Percentiles rank a stretch among this genome's conserved stretches.
Evolutionary conservation across 805 yeast genomes (phyloP).

Genomic region (Wickerhamomyces mucosus): DNA sequence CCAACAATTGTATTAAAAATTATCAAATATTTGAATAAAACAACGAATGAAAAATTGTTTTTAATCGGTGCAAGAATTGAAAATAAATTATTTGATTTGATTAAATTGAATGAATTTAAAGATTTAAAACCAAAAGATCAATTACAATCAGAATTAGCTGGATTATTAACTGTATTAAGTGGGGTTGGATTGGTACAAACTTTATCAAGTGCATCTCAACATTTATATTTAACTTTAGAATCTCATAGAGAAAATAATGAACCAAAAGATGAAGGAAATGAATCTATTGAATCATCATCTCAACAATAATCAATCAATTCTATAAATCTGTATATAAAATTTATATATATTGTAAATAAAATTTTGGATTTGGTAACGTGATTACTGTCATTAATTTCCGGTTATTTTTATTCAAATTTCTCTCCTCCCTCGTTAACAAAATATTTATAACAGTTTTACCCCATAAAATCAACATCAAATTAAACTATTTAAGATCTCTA

Average conservation of each 20-base stretch:
- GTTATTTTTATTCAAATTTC: no score
- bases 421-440: no score
- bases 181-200: constrained; percentile 88
- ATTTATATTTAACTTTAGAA: constrained; percentile 67
- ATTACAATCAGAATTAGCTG: constrained; percentile 74
- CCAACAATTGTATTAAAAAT: constrained; percentile 60
- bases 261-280: no score
- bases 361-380: constrained; percentile 2
- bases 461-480: constrained; percentile 4
- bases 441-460: no score
- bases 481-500: neutral
- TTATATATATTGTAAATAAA: no score
- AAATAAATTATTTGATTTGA: constrained; percentile 39
- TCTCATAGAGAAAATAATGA: constrained; percentile 40
- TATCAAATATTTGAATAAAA: constrained; percentile 43
- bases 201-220: constrained; percentile 57
- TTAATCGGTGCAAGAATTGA: constrained; percentile 84
- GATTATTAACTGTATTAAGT: constrained; percentile 71
- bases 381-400: constrained; percentile 8
- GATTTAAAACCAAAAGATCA: constrained; percentile 62
- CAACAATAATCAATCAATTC: no score
- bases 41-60: constrained; percentile 63
- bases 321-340: no score
- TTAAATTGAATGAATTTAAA: constrained; percentile 53
- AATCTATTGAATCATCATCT: no score